Base-by-base conservation (phyloP, 768 basidiomycete genomes). In the Cystofilobasidium capitatum region DNA sequence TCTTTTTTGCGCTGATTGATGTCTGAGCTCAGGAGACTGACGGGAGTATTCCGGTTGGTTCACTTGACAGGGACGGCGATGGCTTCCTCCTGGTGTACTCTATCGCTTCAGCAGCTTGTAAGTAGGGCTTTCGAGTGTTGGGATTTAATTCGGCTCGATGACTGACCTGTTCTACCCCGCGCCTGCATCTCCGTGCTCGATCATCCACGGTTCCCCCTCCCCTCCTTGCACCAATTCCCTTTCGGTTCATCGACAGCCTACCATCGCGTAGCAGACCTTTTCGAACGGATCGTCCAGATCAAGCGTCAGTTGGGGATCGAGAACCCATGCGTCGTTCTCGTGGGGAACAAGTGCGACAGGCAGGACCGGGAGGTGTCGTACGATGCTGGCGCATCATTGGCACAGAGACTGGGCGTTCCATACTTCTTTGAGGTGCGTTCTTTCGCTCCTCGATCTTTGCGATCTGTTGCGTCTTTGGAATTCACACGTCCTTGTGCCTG, bases 81-180 rank as follows among this genome's bases (percentile, higher is more conserved):
- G 92, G 91, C n/a, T 94, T 97, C 77, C 88, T 97, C 72, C 84
- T 97, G 57, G 92, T 96, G 67, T 97, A 96, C 79, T 94, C 91
- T 49, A 93, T 97, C 76, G 88, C 90, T 65, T 92, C 91, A n/a
- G 84, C 90, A 75, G 84, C 54, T 1, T 63, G 86, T 69, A 91
- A 89, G 24, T 97, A 92, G n/a, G n/a, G n/a, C 71, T 87, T 93
- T 68, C 88, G 91, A 74, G 85, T 88, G 72, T 91, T 92, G 79
- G 85, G 89, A 65, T 51, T 16, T 40, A 63, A n/a, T 47, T 49
- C 47, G 8, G 14, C 17, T 36, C 62, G 12, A 62, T 63, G 12
- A 51, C 59, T n/a, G 58, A 67, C 33, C 63, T 42, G 51, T 66
- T 24, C 39, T 54, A 58, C 31, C 49, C 61, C 24, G 66, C 61